These are phyloP conservation scores for Trapa bicornis DNA, from an alignment of 345 rosid species.

Conservation along the genomic window DNA sequence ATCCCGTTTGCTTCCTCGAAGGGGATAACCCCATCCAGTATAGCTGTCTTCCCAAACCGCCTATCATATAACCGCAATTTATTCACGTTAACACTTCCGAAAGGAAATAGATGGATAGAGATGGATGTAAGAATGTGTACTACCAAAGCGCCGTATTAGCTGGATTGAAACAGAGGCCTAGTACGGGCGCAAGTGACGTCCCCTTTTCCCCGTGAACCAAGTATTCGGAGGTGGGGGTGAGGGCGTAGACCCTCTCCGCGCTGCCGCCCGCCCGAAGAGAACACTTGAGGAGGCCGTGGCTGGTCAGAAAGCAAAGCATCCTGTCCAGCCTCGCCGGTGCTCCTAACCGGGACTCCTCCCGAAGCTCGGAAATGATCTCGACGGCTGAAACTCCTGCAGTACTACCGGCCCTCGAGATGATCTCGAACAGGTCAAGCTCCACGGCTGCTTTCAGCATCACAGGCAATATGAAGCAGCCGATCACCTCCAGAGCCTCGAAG, in stretches of 20 bases:
- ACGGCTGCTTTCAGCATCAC: background rate
- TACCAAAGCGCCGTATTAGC: slow-evolving; percentile 13
- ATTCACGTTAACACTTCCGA: too few relatives aligned
- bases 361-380: background rate
- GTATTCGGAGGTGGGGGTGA: slow-evolving; percentile 6
- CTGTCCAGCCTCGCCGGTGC: background rate
- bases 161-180: slow-evolving; percentile 7
- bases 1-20: slow-evolving; percentile 13
- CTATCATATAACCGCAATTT: background rate
- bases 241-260: slow-evolving; percentile 6
- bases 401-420: background rate
- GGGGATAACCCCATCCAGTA: slow-evolving; percentile 13
- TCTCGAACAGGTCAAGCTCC: background rate
- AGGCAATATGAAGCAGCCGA: background rate
- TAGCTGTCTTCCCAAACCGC: slow-evolving; percentile 9
- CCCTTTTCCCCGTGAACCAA: slow-evolving; percentile 7
- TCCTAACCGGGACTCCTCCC: background rate
- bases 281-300: slow-evolving; percentile 6
- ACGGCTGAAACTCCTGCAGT: background rate
- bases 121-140: too few relatives aligned
- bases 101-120: background rate
- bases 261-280: background rate
- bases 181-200: slow-evolving; percentile 5
- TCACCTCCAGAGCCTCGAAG: background rate
- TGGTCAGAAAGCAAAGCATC: background rate